These are phyloP conservation scores for Phylloporus sp. DNA, from an alignment of 768 basidiomycete genomes.

Conservation along the genomic window DNA sequence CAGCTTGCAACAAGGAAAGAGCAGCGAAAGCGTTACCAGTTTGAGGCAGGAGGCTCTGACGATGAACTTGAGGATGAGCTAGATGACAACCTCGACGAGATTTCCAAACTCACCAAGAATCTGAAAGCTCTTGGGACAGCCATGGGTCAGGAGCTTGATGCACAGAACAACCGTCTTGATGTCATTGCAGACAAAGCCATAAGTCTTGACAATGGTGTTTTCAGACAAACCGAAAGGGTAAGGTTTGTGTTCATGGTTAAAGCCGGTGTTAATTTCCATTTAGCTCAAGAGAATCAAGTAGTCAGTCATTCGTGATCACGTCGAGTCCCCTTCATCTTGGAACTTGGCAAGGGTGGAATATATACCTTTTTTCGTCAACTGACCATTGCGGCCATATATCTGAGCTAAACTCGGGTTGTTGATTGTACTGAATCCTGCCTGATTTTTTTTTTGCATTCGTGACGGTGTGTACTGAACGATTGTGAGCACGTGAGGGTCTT, in stretches of 20 bases:
- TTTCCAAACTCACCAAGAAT: conserved; percentile 69
- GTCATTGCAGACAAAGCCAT: conserved; percentile 77
- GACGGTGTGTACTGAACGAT: neutral
- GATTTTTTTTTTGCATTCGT: neutral
- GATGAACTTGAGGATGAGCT: conserved; percentile 94
- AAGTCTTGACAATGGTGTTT: conserved; percentile 67
- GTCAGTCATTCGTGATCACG: conserved; percentile 20
- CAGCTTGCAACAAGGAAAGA: conserved; percentile 59
- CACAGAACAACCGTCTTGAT: conserved; percentile 78
- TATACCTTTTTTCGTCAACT: conserved; percentile 16
- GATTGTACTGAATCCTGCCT: neutral
- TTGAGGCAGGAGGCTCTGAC: conserved; percentile 86
- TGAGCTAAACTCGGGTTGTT: neutral
- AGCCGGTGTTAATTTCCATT: conserved; percentile 6
- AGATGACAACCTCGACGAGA: conserved; percentile 88
- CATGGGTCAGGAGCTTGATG: conserved; percentile 86
- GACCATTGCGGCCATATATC: neutral
- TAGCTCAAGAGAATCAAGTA: conserved; percentile 64
- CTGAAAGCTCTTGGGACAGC: conserved; percentile 75
- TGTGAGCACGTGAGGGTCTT: neutral
- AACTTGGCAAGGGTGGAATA: conserved; percentile 1
- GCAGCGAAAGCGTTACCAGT: conserved; percentile 81
- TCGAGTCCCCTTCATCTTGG: neutral
- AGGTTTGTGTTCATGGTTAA: conserved; percentile 24
- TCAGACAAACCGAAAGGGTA: conserved; percentile 81